Evolutionary conservation across 306 rosid species (phyloP), one percentile per base, ranked within the genome.

Genomic region (Benincasa hispida): DNA sequence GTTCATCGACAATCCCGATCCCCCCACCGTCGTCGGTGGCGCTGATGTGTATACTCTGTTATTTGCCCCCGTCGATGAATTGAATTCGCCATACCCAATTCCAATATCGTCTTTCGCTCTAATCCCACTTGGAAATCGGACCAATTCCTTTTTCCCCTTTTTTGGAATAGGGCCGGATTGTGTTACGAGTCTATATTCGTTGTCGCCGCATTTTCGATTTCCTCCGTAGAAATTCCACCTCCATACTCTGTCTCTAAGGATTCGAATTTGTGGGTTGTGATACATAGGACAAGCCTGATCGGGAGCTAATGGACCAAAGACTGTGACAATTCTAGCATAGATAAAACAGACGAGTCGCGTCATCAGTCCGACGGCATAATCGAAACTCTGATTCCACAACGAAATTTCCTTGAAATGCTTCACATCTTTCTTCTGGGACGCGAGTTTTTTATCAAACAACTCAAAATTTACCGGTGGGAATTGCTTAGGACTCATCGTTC

Each of bases 341-440:
- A 87, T 27, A 14, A 89, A 39, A 81, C 87, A 89, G 3, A 87
- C 41, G 1, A 84, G 73, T 6, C 89, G 77, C 1, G 89, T 86
- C 95, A 88, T 88, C 55, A 85, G 76, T 3, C 84, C 79, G 1
- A 88, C 86, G 41, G 63, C 82, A 32, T 82, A 81, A 28, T 91
- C 91, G 19, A 85, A 87, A 8, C 89, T 75, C 34, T 85, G 83
- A 69, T 62, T 82, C 97, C 97, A 91, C 1, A 91, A 86, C 9
- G 97, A 91, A 11, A n/a, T 66, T n/a, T 84, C 88, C 35, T 79
- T 91, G 80, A 51, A 88, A 79, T 79, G 85, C 8, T 76, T 76
- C 3, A 91, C 85, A 11, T 85, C 86, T 18, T 86, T 84, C 27
- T 61, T 80, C 74, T 74, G 81, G n/a, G 5, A 32, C 0, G 37